phyloP scores from a whole-genome alignment of 257 asterid species.

The Solanum etuberosum region DNA sequence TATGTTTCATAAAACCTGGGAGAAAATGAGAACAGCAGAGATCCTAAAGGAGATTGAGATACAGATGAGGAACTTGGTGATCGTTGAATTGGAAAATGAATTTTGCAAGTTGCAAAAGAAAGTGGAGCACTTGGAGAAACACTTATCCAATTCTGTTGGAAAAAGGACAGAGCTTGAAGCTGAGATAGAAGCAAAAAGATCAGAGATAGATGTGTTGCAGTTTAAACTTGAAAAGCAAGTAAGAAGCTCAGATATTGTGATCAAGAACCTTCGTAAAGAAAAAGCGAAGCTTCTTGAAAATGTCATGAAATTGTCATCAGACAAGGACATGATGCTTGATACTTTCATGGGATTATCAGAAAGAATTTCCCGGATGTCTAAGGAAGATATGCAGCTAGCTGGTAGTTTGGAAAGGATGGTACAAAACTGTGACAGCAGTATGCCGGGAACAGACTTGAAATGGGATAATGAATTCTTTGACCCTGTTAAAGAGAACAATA shows the following conservation, averaged over 20 bases:
- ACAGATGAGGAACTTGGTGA: slow-evolving; percentile 36
- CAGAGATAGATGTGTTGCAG: slow-evolving; percentile 15
- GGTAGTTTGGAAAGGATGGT: slow-evolving; percentile 40
- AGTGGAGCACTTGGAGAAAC: slow-evolving; percentile 18
- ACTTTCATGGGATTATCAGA: slow-evolving; percentile 26
- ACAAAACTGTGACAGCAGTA: slow-evolving; percentile 12
- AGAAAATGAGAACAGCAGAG: slow-evolving; percentile 33
- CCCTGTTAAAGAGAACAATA: slow-evolving; percentile 45
- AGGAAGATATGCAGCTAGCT: slow-evolving; percentile 47
- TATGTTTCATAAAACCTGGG: slow-evolving; percentile 43
- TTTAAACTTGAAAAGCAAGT: neutral
- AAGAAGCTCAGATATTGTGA: slow-evolving; percentile 7
- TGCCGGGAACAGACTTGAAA: neutral
- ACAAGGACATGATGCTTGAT: slow-evolving; percentile 25
- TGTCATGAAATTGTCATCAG: slow-evolving; percentile 16
- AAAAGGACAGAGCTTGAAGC: slow-evolving; percentile 12
- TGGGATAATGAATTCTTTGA: slow-evolving; percentile 22
- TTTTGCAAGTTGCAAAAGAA: slow-evolving; percentile 9
- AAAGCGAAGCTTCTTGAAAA: slow-evolving; percentile 6
- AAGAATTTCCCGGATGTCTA: slow-evolving; percentile 20
- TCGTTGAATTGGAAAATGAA: slow-evolving; percentile 33
- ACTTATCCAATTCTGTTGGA: slow-evolving; percentile 2
- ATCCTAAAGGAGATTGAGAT: slow-evolving; percentile 20
- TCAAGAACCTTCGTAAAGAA: slow-evolving; percentile 18
- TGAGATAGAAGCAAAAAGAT: slow-evolving; percentile 15